Evolutionary conservation across 2,329 filamentous ascomycete species (phyloP), one percentile per base, ranked within the genome.

Genomic region (Cercospora citrullina): DNA sequence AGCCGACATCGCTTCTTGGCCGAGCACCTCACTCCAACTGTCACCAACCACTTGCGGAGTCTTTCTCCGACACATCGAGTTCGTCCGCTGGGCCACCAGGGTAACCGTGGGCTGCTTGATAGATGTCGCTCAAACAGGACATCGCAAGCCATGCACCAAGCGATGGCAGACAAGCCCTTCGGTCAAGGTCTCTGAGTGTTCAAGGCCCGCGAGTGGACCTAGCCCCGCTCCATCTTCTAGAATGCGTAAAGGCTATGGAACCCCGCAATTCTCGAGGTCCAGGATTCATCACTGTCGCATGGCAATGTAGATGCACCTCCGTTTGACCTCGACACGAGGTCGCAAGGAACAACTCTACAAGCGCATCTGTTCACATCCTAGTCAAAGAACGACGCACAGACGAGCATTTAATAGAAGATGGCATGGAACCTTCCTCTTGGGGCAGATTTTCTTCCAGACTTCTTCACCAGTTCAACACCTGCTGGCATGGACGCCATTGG

Each of bases 401-500:
- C 36, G 60, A 28, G 36, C 39, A 48, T 26, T 62, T 48, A 51
- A 62, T 45, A 42, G 21, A 48, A 30, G 31, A 67, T 67, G 65
- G 65, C 51, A 28, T 51, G 57, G 36, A 55, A 60, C 28, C 36
- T 67, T 45, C 60, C 51, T 31, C 31, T 63, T 18, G 60, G 53
- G 23, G 28, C 67, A 65, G 65, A 66, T 28, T 64, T 68, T 23
- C 51, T 66, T 10, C 26, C 65, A n/a, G 64, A 65, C 59, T 42
- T 68, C 42, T 69, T 71, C 30, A 23, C 67, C 21, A 28, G 31
- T 21, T 59, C 60, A 61, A 16, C 60, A 58, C n/a, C 57, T 18
- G 45, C 48, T 23, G 6, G 48, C 14, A 60, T 69, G 53, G 55
- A 69, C n/a, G 63, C 63, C 30, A 53, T 61, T 14, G 63, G 18